Evolutionary conservation across 1,284 basidiomycete species (phyloP), one percentile per base, ranked within the genome.

Genomic region (Austroboletus sp.): DNA sequence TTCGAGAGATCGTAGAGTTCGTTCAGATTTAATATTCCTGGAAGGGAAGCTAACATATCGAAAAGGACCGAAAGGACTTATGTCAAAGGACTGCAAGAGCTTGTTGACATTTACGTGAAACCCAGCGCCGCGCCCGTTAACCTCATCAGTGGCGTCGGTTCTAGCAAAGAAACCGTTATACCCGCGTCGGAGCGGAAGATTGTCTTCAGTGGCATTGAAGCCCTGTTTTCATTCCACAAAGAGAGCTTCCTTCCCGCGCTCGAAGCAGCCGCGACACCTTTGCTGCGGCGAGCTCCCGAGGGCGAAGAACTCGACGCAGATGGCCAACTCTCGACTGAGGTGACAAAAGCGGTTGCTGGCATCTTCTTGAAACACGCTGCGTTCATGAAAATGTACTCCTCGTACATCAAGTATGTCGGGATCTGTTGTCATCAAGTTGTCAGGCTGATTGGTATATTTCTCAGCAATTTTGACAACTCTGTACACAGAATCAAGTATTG

Each of bases 331-430:
- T 93, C 91, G 0, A 69, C 82, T 33, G 72, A 70, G 17, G 85
- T 89, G 8, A 91, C 90, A 0, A 87, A 81, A 51, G 77, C 80
- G 23, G 84, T 98, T 29, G 94, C 91, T 6, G 80, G 85, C 51
- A 92, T 89, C 33, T 99, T 98, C 67, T 72, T 86, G 51, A 87
- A 83, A 40, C 92, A 97, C 66, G 89, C 90, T 32, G 90, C 92
- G 7, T 95, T 95, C 72, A 90, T 97, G 89, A 90, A 78, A 70
- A 92, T 97, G 84, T 97, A 97, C 67, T 93, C 90, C 40, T 88
- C 86, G 32, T 97, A 95, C 65, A 95, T 95, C 74, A 96, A 94
- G 87, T 90, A 63, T 62, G 87, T 74, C 23, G 3, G 23, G 37
- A 50, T 45, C 39, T 48, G 29, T 32, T 11, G 27, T 17, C 26